Base-by-base conservation (phyloP, 306 rosid genomes). In the Geum urbanum region DNA sequence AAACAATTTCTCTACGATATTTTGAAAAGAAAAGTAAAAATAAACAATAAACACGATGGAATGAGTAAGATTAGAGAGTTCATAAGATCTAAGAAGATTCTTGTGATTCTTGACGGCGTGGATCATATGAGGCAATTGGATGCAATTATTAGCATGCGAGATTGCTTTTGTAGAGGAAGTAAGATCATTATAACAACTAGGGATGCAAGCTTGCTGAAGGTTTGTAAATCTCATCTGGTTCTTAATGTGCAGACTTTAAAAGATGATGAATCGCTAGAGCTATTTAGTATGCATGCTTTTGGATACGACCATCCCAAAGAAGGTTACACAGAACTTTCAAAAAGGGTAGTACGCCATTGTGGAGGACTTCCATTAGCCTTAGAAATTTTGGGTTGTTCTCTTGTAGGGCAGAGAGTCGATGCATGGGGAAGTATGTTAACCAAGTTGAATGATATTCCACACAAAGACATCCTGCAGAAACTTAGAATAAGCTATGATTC, bases 211-310 rank as follows among this genome's bases (percentile, higher is more conserved):
- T 15, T 68, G 4, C 8, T 19, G 53, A 52, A 12, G 9, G 62
- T 20, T 4, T 14, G 12, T 5, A 39, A 44, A 68, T 35, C 40
- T 40, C 39, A 19, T 4, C 7, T 0, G 63, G 63, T 11, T 8
- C 20, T 39, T 41, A 9, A 12, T 37, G 51, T 68, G 52, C 40
- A 3, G 40, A 22, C 40, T 52, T 52, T 68, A 39, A 0, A 39
- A 1, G 1, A 0, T 0, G 5, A 0, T 1, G 63, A 68, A 11
- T 39, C 72, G 1, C 7, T 40, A 7, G 10, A 19, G 50, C 72
- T 68, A 12, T 68, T 68, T 0, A 51, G 63, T 39, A 51, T 15
- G 72, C 51, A 68, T 13, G 63, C 63, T 11, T 68, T 68, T 68
- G 5, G 22, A 15, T 51, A 39, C 5, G 40, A 39, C 0, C 49